Evolutionary conservation across 495 filamentous ascomycete species (phyloP), one percentile per base, ranked within the genome.

Genomic region (Penicillium coprophilum): DNA sequence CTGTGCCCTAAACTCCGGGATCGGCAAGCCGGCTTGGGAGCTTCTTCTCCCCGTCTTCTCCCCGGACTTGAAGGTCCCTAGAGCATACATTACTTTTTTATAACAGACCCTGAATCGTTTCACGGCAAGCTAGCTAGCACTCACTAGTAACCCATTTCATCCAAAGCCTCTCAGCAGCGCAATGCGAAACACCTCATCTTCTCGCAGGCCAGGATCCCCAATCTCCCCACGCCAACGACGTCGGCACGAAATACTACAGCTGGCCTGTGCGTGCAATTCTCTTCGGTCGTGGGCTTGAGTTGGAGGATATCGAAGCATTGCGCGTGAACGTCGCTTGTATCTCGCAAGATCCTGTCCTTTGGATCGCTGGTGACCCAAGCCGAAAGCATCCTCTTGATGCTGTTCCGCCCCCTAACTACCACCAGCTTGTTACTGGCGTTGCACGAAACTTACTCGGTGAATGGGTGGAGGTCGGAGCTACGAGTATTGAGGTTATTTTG

Each of bases 201-300:
- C 57, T 72, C 36, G 60, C 58, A 11, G 69, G 69, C 12, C 55
- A 49, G 13, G 60, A 70, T 38, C 69, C 67, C 13, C 45, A 61
- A 19, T 56, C 61, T 12, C 47, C 56, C 0, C 46, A 53, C 23
- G 27, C 46, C 38, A 66, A 64, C 46, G 57, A 60, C 21, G 40
- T 73, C 17, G 71, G 71, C 38, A 65, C 68, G 4, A 63, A 69
- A 32, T 46, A 73, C 34, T 73, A 68, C 60, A 62, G 45, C 55
- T 43, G 45, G 17, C 65, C 64, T 4, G 58, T 60, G 4, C 66
- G 68, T 2, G 71, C 65, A 6, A 60, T 73, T 12, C 62, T 74
- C 9, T 68, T 73, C 21, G 71, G 71, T 13, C 68, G 70, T 6
- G 70, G 61, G 2, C 71, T 58, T 44, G 28, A 47, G 0, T 12